Evolutionary conservation across 2,329 filamentous ascomycete genomes (phyloP).

Genomic region (Decorospora gaudefroyi): DNA sequence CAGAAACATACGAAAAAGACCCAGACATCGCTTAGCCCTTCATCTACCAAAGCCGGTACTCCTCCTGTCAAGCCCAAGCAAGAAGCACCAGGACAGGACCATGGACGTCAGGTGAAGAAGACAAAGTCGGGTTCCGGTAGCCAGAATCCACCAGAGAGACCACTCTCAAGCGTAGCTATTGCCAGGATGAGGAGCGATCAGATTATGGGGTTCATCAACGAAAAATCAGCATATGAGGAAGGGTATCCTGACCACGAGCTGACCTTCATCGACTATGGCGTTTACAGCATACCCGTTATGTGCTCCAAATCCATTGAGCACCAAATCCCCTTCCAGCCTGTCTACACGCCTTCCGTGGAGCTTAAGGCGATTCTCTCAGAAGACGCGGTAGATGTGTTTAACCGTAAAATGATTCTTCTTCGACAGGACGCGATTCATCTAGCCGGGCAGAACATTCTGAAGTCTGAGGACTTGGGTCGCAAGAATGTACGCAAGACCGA

Average conservation of each 20-base stretch:
- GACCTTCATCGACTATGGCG: constrained; percentile 10
- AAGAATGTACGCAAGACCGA: background rate
- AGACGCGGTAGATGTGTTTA: constrained; percentile 6
- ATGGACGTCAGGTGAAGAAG: background rate
- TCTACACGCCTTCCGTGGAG: constrained; percentile 1
- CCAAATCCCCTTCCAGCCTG: background rate
- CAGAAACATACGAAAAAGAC: background rate
- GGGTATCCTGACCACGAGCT: constrained; percentile 5
- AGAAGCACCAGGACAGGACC: background rate
- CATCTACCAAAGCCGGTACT: background rate
- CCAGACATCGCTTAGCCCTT: background rate
- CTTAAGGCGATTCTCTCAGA: background rate
- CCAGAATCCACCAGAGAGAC: no score
- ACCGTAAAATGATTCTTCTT: constrained; percentile 9
- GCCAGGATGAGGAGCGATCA: background rate
- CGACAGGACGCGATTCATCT: constrained; percentile 3
- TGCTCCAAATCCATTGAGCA: constrained; percentile 15
- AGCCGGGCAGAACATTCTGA: constrained; percentile 4
- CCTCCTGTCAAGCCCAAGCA: background rate
- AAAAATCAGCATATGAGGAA: background rate
- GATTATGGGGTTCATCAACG: background rate
- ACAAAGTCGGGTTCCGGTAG: no score
- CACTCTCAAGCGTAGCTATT: background rate
- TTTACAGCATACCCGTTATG: constrained; percentile 23
- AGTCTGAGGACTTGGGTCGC: constrained; percentile 15